Base-by-base conservation (phyloP, 257 asterid genomes). In the Gentiana straminea region DNA sequence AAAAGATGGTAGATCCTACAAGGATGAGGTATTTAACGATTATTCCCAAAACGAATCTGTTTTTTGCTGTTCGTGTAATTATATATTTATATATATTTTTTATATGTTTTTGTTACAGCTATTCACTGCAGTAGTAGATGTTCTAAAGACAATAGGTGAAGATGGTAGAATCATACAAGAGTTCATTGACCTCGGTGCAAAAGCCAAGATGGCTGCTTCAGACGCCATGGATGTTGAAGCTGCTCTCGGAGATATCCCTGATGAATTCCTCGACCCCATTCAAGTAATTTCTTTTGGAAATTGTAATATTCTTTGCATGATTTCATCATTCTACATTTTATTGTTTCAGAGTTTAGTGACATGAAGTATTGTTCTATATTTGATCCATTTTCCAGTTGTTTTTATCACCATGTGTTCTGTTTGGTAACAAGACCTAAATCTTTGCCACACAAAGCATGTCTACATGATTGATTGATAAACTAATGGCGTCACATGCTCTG, bases 161-260 rank as follows among this genome's bases (percentile, higher is more conserved):
- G 95, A 88, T 66, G 60, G 60, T 44, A 77, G 91, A 73, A 73
- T 75, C 69, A 75, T 81, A 60, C 86, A 76, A 53, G 97, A 83
- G 71, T 92, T 92, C 70, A 61, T 80, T 36, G 84, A 75, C 64
- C 99, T 92, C 34, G 99, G 95, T 43, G 73, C 64, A 57, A 88
- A 84, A 75, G 82, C 94, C 62, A 88, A 76, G 72, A 65, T 70
- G 71, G 95, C 95, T 10, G 95, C 97, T 52, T 47, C 81, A 5
- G 95, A 85, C 58, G 99, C 99, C 58, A 77, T 71, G 91, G 97
- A 92, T 10, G 81, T 95, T 32, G 99, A 92, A 70, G 95, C 97
- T 68, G 77, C 83, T 62, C 99, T 92, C 8, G 97, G 99, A 62
- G 99, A 92, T 67, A 80, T 92, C 71, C 99, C 99, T n/a, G 99